Percentiles rank a stretch among this genome's conserved stretches.
Evolutionary conservation across 345 rosid species (phyloP).

Genomic region (Pugionium cornutum): DNA sequence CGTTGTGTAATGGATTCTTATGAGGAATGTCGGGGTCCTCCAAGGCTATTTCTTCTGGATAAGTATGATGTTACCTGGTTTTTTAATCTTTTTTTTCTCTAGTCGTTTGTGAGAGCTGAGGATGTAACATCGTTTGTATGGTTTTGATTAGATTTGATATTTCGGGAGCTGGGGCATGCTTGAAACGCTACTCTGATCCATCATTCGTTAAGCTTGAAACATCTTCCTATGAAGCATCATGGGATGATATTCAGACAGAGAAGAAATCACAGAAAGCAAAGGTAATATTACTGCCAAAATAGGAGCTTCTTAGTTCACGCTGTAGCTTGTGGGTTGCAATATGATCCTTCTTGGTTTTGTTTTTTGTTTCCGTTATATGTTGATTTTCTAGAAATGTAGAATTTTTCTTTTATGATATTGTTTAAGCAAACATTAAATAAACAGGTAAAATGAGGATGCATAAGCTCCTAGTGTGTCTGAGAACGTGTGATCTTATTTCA

Average conservation of each 20-base stretch:
- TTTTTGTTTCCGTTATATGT: background rate
- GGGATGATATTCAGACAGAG: slow-evolving; percentile 64
- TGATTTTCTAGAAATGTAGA: too few species aligned
- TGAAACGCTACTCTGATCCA: slow-evolving; percentile 98
- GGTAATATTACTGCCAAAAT: slow-evolving; percentile 45
- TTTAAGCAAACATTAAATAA: too few species aligned
- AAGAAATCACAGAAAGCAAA: slow-evolving; percentile 75
- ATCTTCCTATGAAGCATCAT: slow-evolving; percentile 46
- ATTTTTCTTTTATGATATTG: too few species aligned
- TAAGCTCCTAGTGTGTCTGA: slow-evolving; percentile 3
- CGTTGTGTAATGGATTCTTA: slow-evolving; percentile 98
- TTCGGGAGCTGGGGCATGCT: slow-evolving; percentile 97
- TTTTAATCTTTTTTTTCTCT: background rate
- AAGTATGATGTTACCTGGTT: slow-evolving; percentile 56
- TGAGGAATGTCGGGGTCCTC: slow-evolving; percentile 91
- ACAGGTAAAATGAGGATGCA: too few species aligned
- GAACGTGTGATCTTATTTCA: slow-evolving; percentile 3
- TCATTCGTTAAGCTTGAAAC: slow-evolving; percentile 72
- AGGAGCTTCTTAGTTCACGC: slow-evolving; percentile 3
- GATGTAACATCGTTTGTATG: slow-evolving; percentile 12
- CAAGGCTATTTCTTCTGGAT: slow-evolving; percentile 86
- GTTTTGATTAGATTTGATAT: slow-evolving; percentile 75
- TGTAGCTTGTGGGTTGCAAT: slow-evolving; percentile 10
- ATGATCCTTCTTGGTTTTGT: too few species aligned
- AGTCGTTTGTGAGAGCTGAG: slow-evolving; percentile 22